Conservation (phyloP, 306 rosid genomes). For the Rosa persica region DNA sequence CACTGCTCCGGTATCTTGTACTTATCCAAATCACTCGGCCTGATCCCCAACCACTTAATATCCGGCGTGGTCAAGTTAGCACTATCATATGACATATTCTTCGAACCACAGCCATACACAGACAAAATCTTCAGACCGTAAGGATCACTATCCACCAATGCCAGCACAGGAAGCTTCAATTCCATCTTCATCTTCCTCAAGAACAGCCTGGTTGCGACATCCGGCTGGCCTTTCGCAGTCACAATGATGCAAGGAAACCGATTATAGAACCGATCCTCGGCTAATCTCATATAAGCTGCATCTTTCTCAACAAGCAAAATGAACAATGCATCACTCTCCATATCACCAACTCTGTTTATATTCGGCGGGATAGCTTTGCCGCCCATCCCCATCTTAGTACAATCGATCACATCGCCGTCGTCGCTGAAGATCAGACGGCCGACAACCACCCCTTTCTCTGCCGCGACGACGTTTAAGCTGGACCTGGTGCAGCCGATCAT, state of each 20-base stretch:
- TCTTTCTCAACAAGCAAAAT: conserved; percentile 90
- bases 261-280: conserved; percentile 92
- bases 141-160: conserved; percentile 91
- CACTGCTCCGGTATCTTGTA: conserved; percentile 92
- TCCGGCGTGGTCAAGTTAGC: conserved; percentile 90
- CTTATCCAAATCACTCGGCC: conserved; percentile 93
- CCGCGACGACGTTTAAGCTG: conserved; percentile 79
- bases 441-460: conserved; percentile 89
- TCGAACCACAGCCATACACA: conserved; percentile 86
- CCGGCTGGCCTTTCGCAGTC: conserved; percentile 84
- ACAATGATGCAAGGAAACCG: conserved; percentile 80
- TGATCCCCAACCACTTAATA: conserved; percentile 87
- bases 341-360: conserved; percentile 84
- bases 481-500: conserved; percentile 89
- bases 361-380: conserved; percentile 92
- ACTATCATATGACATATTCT: conserved; percentile 95
- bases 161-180: conserved; percentile 82
- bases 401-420: conserved; percentile 89
- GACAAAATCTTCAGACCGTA: conserved; percentile 85
- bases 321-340: conserved; percentile 89
- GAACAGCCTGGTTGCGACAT: conserved; percentile 85
- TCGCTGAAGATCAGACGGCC: conserved; percentile 90
- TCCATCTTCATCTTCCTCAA: conserved; percentile 89
- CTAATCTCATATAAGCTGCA: conserved; percentile 86
- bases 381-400: conserved; percentile 98